Evolutionary conservation across 805 yeast genomes (phyloP), one percentile per base, ranked within the genome.

Genomic region (Candida sakaeoensis): DNA sequence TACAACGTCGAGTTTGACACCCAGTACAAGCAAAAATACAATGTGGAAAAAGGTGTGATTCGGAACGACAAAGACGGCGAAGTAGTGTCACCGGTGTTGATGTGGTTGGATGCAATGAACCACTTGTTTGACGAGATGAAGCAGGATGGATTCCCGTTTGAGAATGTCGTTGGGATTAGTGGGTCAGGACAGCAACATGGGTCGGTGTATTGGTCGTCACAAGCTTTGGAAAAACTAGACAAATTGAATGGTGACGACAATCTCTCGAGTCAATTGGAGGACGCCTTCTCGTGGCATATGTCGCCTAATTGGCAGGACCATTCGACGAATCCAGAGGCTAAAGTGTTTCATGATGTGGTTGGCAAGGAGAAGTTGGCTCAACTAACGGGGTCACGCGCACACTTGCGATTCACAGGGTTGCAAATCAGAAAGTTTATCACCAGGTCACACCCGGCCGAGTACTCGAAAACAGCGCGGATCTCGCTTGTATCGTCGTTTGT

Each of bases 261-360:
- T 2, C 62, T 85, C 36, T 55, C 66, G 26, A 70, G 65, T 1
- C 85, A 75, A 45, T 51, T 85, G 27, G 49, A 52, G 15, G 49
- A 49, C 1, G 82, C 84, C 1, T 82, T 86, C 48, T 68, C 91
- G 1, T 71, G 79, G 49, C 66, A 72, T 5, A 70, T 70, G 29
- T 82, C 95, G 4, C 95, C 96, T 7, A 89, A 90, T 55, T 89
- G 97, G 97, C 97, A 89, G 60, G 96, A 89, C 54, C 95, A 87
- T 55, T 82, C 93, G 17, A 89, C 97, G 0, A 82, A 77, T 3
- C 61, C 68, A 15, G 95, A 89, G 56, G 70, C 85, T 41, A 54
- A 65, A 21, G 70, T 58, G 24, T 81, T 87, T 51, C 93, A 86
- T 52, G 55, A 57, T 1, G 32, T 36, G 5, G 74, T 74, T 8